Evolutionary conservation across 345 rosid genomes (phyloP).

Genomic region (Brassica cretica): DNA sequence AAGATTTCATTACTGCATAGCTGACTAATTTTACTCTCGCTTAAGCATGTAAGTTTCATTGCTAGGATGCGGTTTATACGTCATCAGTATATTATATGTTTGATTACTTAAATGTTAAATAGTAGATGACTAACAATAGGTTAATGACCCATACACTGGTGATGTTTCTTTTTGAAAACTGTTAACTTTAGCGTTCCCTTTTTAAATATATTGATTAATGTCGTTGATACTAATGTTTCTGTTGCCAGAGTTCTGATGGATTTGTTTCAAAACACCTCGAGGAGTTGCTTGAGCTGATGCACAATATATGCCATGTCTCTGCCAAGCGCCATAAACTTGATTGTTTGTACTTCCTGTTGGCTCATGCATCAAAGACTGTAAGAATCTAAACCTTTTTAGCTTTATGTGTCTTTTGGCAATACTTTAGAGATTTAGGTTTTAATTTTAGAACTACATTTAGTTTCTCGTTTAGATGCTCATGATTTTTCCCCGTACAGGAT

Average conservation of each 20-base stretch:
- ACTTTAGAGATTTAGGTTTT: conserved; percentile 13
- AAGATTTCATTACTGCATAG: conserved; percentile 4
- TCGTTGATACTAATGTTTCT: conserved; percentile 3
- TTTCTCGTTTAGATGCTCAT: not conserved
- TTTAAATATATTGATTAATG: conserved; percentile 6
- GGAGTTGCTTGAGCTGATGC: conserved; percentile 71
- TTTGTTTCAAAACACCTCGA: conserved; percentile 59
- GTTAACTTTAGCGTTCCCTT: not conserved
- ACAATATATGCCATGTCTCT: conserved; percentile 83
- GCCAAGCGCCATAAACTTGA: conserved; percentile 92
- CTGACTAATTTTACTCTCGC: conserved; percentile 11
- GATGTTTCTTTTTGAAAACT: not conserved
- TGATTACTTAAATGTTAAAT: not conserved
- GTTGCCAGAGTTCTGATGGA: conserved; percentile 58
- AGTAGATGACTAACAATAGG: not conserved
- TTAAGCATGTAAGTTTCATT: conserved; percentile 5
- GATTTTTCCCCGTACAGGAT: conserved; percentile 45
- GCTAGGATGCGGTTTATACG: not conserved
- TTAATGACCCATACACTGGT: not conserved
- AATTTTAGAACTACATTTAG: not conserved
- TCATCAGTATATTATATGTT: conserved; percentile 1
- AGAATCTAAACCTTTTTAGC: conserved; percentile 13
- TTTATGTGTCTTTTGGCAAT: conserved; percentile 5
- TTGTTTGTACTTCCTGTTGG: conserved; percentile 76
- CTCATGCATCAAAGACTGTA: conserved; percentile 60